These are phyloP conservation scores for Pythium rhizo-oryzae DNA, from an alignment of 352 stramenopile species.

Conservation along the genomic window DNA sequence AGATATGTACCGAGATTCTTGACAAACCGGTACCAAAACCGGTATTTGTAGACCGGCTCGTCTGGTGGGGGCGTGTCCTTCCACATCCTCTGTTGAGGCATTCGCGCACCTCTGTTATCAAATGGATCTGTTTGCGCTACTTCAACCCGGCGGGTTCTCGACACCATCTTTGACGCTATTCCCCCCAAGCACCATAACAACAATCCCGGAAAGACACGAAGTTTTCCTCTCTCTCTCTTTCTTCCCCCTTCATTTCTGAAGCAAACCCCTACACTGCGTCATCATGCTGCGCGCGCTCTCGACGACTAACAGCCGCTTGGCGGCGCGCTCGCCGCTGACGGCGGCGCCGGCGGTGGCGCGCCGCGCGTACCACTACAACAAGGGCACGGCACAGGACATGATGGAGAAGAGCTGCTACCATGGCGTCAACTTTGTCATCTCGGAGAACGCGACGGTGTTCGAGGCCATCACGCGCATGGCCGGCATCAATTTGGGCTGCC, in stretches of 20 bases:
- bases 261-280: not conserved
- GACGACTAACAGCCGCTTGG: slow-evolving; percentile 5
- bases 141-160: slow-evolving; percentile 14
- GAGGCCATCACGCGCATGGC: slow-evolving; percentile 96
- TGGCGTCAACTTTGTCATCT: slow-evolving; percentile 95
- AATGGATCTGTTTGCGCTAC: slow-evolving; percentile 29
- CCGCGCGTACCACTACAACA: slow-evolving; percentile 67
- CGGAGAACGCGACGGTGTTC: slow-evolving; percentile 92
- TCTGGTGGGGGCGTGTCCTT: too few species aligned
- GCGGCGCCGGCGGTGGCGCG: slow-evolving; percentile 3
- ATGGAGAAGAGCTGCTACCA: slow-evolving; percentile 94
- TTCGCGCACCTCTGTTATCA: slow-evolving; percentile 7
- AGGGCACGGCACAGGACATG: slow-evolving; percentile 88
- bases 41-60: slow-evolving; percentile 1
- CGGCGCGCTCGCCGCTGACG: not conserved
- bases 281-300: slow-evolving; percentile 17
- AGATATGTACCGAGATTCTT: not conserved
- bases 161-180: not conserved
- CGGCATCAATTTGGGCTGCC: slow-evolving; percentile 91
- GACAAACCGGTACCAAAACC: not conserved
- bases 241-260: not conserved
- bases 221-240: too few species aligned
- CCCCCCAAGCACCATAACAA: slow-evolving; percentile 26
- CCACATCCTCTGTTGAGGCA: slow-evolving; percentile 6
- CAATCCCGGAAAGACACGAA: too few species aligned